Evolutionary conservation across 768 basidiomycete genomes (phyloP), one percentile per base, ranked within the genome.

Genomic region (Tricholoma furcatifolium): DNA sequence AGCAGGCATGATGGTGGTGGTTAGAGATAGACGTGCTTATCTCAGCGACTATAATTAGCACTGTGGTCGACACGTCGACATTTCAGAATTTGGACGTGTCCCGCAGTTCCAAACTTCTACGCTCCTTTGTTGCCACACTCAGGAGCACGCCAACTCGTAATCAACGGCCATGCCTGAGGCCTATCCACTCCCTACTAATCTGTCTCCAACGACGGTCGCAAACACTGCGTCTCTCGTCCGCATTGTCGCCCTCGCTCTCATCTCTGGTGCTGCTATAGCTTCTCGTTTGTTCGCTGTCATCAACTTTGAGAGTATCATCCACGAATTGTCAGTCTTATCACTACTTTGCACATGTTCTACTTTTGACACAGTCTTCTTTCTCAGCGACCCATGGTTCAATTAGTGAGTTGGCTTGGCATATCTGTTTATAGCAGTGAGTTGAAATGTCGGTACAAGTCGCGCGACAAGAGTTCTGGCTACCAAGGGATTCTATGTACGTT

Each of bases 221-320:
- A 97, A 98, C 63, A 89, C 91, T n/a, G 83, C 88, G 38, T 93
- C 93, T 46, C 79, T 98, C 60, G 76, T 99, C 60, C 87, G 92
- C 59, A 93, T 96, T 58, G 80, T 97, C 59, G 89, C 95, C 20
- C 87, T 99, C 51, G 78, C 82, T 14, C 78, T 96, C 65, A 98
- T 98, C 63, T 93, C 93, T 50, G 93, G 82, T 60, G 93, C 95
- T 63, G 95, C 97, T 20, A 90, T 98, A 64, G 88, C 95, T 31
- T 96, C 94, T 54, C 86, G 97, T 69, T 78, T 98, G 64, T 99
- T 99, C 66, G 96, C 97, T 58, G 97, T 99, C 63, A 76, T 98
- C 57, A 92, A 98, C 62, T 98, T 97, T 68, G 97, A 99, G 76
- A 96, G 93, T 79, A 93, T 99, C 63, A 98, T 99, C 63, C 96